These are phyloP conservation scores for Tulasnella sp. DNA, from an alignment of 768 basidiomycete species.

Conservation along the genomic window DNA sequence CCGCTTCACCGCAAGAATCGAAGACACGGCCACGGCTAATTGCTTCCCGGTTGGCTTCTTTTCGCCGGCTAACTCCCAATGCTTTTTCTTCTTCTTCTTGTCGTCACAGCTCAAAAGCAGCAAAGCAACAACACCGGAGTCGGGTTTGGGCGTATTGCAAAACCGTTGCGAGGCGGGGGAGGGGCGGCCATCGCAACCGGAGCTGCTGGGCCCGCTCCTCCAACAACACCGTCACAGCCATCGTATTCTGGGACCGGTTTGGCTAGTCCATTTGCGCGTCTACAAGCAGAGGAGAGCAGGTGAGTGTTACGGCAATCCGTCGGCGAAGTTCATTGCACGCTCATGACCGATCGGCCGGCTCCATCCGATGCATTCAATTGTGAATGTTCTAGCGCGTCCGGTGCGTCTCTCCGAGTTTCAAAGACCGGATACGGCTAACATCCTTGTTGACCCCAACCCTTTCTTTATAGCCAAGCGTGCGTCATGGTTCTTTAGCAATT, in stretches of 20 bases:
- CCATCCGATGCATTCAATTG: conserved; percentile 21
- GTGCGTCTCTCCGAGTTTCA: conserved; percentile 2
- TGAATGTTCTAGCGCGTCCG: conserved; percentile 25
- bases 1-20: not conserved
- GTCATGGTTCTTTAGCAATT: conserved; percentile 66
- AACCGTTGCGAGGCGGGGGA: conserved; percentile 89
- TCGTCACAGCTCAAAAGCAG: conserved; percentile 63
- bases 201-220: conserved; percentile 26
- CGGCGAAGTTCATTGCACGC: conserved; percentile 23
- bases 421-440: not conserved
- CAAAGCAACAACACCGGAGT: conserved; percentile 35
- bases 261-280: conserved; percentile 52
- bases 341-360: not conserved
- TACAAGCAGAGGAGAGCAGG: conserved; percentile 69
- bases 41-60: not conserved
- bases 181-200: conserved; percentile 38
- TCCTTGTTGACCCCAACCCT: conserved; percentile 15
- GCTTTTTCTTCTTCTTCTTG: too few relatives aligned
- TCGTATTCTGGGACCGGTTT: conserved; percentile 25
- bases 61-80: not conserved
- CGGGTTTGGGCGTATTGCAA: conserved; percentile 89
- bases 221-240: not conserved
- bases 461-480: conserved; percentile 64
- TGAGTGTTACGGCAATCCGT: conserved; percentile 22
- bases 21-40: not conserved